Evolutionary conservation across 257 asterid species (phyloP).

Genomic region (Nicotiana sylvestris): DNA sequence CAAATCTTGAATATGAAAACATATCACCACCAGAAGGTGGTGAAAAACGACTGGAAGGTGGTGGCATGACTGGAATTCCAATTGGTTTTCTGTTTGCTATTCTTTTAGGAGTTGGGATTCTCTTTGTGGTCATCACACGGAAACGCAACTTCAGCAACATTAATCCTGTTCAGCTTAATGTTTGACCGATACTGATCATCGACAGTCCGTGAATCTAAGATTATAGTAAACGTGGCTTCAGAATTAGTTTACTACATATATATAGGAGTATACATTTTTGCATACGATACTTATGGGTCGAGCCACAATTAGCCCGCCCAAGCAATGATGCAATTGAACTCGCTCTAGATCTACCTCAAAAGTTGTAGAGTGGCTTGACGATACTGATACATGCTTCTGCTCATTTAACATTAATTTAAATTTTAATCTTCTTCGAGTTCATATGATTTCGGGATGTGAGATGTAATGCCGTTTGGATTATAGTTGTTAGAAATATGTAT

Average conservation of each 20-base stretch:
- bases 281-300: neutral
- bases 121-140: conserved; percentile 19
- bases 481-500: neutral
- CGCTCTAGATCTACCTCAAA: neutral
- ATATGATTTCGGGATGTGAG: neutral
- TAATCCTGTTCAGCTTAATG: conserved; percentile 18
- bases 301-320: neutral
- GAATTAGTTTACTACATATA: neutral
- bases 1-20: conserved; percentile 28
- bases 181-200: neutral
- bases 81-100: conserved; percentile 21
- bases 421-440: neutral
- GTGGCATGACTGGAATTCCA: conserved; percentile 29
- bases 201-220: neutral
- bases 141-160: conserved; percentile 12
- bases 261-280: neutral
- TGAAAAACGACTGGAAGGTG: conserved; percentile 5
- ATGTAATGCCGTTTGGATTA: neutral
- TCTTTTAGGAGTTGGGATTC: conserved; percentile 24
- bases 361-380: neutral
- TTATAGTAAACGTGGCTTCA: neutral
- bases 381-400: neutral
- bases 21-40: conserved; percentile 5
- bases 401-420: neutral
- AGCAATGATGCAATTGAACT: neutral